phyloP scores from a whole-genome alignment of 345 rosid genomes.

The Lepidium africanum region DNA sequence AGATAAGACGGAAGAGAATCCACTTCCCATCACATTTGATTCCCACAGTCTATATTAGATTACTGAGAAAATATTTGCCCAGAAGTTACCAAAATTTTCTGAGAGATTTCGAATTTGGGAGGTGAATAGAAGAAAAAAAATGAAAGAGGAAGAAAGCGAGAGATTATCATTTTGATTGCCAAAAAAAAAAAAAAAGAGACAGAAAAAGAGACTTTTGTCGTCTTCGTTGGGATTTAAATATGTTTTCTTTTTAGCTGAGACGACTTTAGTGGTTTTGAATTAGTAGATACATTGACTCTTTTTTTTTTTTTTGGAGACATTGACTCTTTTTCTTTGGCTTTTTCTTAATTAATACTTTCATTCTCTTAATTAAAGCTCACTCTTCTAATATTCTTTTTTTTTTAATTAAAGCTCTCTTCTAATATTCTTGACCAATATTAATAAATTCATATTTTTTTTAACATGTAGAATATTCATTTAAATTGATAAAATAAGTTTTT shows the following conservation, averaged over 20 bases:
- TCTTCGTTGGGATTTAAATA: constrained; percentile 29
- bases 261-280: constrained; percentile 35
- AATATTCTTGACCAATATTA: background rate
- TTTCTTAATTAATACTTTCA: background rate
- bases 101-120: constrained; percentile 16
- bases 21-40: constrained; percentile 99
- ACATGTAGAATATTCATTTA: too few relatives aligned
- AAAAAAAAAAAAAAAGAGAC: background rate
- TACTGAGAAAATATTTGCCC: constrained; percentile 24
- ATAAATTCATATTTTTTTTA: too few relatives aligned
- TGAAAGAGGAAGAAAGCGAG: constrained; percentile 19
- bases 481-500: too few relatives aligned
- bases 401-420: too few relatives aligned
- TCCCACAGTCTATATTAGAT: constrained; percentile 23
- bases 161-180: background rate
- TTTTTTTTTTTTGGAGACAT: background rate
- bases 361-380: constrained; percentile 5
- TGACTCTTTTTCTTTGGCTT: background rate
- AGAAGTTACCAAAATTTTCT: background rate
- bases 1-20: constrained; percentile 66
- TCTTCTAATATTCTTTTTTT: too few relatives aligned
- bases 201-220: constrained; percentile 19
- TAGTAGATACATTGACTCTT: constrained; percentile 21
- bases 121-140: background rate
- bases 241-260: constrained; percentile 31